These are phyloP conservation scores for Lachnellula arida DNA, from an alignment of 2,329 filamentous ascomycete genomes.

Conservation along the genomic window DNA sequence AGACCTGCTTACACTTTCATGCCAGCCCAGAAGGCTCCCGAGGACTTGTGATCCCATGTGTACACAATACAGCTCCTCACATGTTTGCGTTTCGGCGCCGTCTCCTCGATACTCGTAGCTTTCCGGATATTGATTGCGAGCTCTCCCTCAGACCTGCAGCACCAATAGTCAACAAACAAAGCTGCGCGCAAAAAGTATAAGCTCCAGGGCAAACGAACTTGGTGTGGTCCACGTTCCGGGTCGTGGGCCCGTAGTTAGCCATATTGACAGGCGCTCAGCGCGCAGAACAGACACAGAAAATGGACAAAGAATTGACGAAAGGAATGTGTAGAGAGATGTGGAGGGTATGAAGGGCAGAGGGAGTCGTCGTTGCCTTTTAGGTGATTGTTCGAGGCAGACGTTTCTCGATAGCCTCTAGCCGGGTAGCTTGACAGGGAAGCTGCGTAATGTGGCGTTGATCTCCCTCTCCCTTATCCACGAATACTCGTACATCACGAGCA, in stretches of 20 bases:
- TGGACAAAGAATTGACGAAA: background rate
- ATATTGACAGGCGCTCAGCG: constrained; percentile 23
- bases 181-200: background rate
- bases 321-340: background rate
- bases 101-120: constrained; percentile 63
- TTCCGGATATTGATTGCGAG: constrained; percentile 67
- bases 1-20: constrained; percentile 81
- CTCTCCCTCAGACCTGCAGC: constrained; percentile 59
- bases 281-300: constrained; percentile 6
- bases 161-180: constrained; percentile 7
- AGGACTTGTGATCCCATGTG: constrained; percentile 98
- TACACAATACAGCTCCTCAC: constrained; percentile 97
- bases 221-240: constrained; percentile 31
- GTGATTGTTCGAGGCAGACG: constrained; percentile 1
- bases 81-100: constrained; percentile 78
- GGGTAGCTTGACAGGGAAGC: constrained; percentile 9
- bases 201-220: constrained; percentile 26
- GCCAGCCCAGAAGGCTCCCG: constrained; percentile 90
- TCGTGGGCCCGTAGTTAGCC: constrained; percentile 28
- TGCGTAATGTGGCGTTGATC: constrained; percentile 22
- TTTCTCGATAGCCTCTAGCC: background rate
- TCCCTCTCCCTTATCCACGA: background rate
- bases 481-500: background rate
- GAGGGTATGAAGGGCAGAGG: background rate
- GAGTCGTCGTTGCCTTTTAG: no score